phyloP scores from a whole-genome alignment of 1,284 basidiomycete genomes.

The Leccinum proliferum region DNA sequence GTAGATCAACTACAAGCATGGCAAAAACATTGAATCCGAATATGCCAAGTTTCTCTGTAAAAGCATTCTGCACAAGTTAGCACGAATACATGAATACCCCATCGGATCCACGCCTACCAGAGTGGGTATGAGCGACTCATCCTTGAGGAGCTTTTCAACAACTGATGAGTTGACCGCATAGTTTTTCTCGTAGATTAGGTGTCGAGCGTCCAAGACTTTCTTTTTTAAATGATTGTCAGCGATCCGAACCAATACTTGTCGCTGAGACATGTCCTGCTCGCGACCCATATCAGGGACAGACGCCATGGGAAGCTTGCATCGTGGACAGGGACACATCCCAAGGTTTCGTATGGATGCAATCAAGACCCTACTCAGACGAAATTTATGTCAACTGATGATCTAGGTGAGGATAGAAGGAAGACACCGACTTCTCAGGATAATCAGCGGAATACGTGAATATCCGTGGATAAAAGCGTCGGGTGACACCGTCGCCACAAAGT shows the following conservation, averaged over 20 bases:
- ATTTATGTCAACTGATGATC: not conserved
- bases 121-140: conserved; percentile 5
- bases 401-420: not conserved
- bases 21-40: no score
- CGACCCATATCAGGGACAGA: no score
- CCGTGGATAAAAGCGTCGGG: no score
- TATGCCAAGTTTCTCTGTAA: not conserved
- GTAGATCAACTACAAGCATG: no score
- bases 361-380: conserved; percentile 2
- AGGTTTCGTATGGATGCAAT: no score
- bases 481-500: conserved; percentile 16
- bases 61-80: no score
- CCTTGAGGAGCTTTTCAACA: conserved; percentile 9
- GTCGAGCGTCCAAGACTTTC: conserved; percentile 5
- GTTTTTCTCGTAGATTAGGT: not conserved
- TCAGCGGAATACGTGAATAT: no score
- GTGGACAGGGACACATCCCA: conserved; percentile 28
- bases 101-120: no score
- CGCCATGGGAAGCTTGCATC: conserved; percentile 19
- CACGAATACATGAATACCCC: no score
- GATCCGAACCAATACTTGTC: not conserved
- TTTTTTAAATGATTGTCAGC: not conserved
- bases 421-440: conserved; percentile 20
- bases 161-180: conserved; percentile 5
- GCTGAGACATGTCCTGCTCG: no score